These are phyloP conservation scores for Pythium myriotylum DNA, from an alignment of 352 stramenopile genomes.

Conservation along the genomic window DNA sequence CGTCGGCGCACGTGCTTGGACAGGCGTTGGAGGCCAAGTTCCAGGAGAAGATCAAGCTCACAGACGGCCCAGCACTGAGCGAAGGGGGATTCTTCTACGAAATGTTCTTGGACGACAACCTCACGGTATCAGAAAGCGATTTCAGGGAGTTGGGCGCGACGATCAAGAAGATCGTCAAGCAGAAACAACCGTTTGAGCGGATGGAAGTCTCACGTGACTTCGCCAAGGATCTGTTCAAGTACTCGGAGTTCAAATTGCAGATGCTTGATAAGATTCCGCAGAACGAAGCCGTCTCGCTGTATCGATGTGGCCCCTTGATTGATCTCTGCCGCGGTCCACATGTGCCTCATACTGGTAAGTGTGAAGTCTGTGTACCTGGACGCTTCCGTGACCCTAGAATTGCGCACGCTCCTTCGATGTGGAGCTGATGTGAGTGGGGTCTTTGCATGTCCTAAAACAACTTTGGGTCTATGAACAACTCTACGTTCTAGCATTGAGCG, in stretches of 20 bases:
- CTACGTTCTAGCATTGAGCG: slow-evolving; percentile 71
- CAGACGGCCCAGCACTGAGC: slow-evolving; percentile 91
- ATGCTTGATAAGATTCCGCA: slow-evolving; percentile 96
- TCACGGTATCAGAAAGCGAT: slow-evolving; percentile 74
- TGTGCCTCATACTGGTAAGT: slow-evolving; percentile 92
- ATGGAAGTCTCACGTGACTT: slow-evolving; percentile 92
- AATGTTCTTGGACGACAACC: slow-evolving; percentile 70
- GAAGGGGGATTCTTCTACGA: slow-evolving; percentile 99
- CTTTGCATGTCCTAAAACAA: slow-evolving; percentile 51
- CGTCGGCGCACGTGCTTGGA: slow-evolving; percentile 98
- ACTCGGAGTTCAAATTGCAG: slow-evolving; percentile 97
- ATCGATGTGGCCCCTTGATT: slow-evolving; percentile 97
- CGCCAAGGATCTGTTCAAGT: slow-evolving; percentile 88
- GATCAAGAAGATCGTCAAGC: slow-evolving; percentile 96
- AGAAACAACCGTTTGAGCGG: slow-evolving; percentile 91
- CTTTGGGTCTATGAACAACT: slow-evolving; percentile 56
- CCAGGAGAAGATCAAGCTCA: slow-evolving; percentile 95
- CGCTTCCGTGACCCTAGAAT: not conserved
- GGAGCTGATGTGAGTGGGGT: not conserved
- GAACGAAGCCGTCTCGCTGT: slow-evolving; percentile 95
- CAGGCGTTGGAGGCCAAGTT: slow-evolving; percentile 97
- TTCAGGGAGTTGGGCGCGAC: slow-evolving; percentile 80
- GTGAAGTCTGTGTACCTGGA: slow-evolving; percentile 36
- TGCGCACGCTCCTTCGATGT: no score
- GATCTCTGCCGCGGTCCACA: slow-evolving; percentile 97